These are phyloP conservation scores for Steccherinum ochraceum DNA, from an alignment of 768 basidiomycete species.

Conservation along the genomic window DNA sequence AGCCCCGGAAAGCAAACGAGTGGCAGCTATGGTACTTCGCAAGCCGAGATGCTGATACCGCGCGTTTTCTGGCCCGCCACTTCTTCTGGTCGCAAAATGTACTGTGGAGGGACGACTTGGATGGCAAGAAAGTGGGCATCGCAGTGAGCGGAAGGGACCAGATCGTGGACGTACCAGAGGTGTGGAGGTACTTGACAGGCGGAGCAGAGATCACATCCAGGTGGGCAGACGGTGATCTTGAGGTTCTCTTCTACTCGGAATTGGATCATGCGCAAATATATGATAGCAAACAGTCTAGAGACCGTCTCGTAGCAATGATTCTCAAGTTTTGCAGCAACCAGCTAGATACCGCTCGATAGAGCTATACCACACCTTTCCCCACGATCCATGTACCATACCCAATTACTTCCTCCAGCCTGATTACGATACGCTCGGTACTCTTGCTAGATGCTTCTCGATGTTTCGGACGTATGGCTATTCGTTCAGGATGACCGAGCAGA, in stretches of 20 bases:
- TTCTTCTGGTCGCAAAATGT: slow-evolving; percentile 66
- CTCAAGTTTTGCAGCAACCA: slow-evolving; percentile 17
- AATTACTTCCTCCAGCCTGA: too few relatives aligned
- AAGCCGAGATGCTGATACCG: slow-evolving; percentile 55
- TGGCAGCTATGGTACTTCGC: slow-evolving; percentile 69
- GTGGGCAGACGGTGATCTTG: slow-evolving; percentile 27
- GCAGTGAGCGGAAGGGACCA: slow-evolving; percentile 35
- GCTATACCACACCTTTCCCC: too few relatives aligned
- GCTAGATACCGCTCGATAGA: too few relatives aligned
- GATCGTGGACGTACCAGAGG: slow-evolving; percentile 33
- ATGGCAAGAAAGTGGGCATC: slow-evolving; percentile 25
- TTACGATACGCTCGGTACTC: too few relatives aligned
- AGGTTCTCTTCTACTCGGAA: slow-evolving; percentile 32
- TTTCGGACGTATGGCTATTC: too few relatives aligned
- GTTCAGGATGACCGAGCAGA: not conserved
- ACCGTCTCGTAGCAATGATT: slow-evolving; percentile 26
- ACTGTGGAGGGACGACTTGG: slow-evolving; percentile 53
- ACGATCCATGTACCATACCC: not conserved
- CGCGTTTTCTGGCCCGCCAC: slow-evolving; percentile 48
- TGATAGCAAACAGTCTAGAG: slow-evolving; percentile 21
- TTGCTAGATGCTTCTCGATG: not conserved
- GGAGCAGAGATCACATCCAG: slow-evolving; percentile 6
- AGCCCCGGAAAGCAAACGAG: slow-evolving; percentile 43
- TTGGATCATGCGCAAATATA: slow-evolving; percentile 39
- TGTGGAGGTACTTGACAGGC: slow-evolving; percentile 34